These are phyloP conservation scores for Nemania sp. DNA, from an alignment of 2,329 filamentous ascomycete genomes.

Conservation along the genomic window DNA sequence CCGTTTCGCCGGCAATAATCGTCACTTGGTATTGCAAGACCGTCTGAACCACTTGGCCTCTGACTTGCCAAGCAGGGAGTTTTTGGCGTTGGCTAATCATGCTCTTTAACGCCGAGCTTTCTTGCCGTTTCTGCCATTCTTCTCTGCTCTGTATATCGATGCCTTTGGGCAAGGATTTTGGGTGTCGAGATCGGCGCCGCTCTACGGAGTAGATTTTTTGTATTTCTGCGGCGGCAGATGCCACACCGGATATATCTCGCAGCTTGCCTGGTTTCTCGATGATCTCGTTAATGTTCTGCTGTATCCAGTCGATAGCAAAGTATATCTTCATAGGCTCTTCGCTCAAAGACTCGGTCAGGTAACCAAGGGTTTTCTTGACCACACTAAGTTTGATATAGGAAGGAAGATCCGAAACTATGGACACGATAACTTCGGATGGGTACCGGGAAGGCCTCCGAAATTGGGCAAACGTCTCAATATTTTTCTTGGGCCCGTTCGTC, in stretches of 20 bases:
- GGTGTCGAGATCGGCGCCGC: conserved; percentile 49
- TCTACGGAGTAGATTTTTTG: conserved; percentile 37
- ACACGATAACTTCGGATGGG: conserved; percentile 70
- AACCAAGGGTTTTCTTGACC: conserved; percentile 72
- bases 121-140: conserved; percentile 72
- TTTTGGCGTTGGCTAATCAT: conserved; percentile 75
- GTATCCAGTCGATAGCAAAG: conserved; percentile 87
- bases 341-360: conserved; percentile 69
- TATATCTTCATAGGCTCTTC: conserved; percentile 91
- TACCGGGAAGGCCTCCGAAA: conserved; percentile 76
- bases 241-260: conserved; percentile 79
- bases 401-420: conserved; percentile 72
- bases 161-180: conserved; percentile 66
- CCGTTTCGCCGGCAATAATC: conserved; percentile 96
- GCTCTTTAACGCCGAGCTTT: conserved; percentile 65
- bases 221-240: conserved; percentile 66
- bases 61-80: conserved; percentile 86
- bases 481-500: conserved; percentile 51
- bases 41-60: conserved; percentile 73
- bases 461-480: conserved; percentile 62
- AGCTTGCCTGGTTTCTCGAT: conserved; percentile 83
- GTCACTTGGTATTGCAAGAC: conserved; percentile 83
- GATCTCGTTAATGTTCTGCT: conserved; percentile 79
- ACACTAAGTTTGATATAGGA: conserved; percentile 93
- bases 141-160: conserved; percentile 62